Evolutionary conservation across 768 basidiomycete genomes (phyloP), one percentile per base, ranked within the genome.

Genomic region (Naganishia vishniacii): DNA sequence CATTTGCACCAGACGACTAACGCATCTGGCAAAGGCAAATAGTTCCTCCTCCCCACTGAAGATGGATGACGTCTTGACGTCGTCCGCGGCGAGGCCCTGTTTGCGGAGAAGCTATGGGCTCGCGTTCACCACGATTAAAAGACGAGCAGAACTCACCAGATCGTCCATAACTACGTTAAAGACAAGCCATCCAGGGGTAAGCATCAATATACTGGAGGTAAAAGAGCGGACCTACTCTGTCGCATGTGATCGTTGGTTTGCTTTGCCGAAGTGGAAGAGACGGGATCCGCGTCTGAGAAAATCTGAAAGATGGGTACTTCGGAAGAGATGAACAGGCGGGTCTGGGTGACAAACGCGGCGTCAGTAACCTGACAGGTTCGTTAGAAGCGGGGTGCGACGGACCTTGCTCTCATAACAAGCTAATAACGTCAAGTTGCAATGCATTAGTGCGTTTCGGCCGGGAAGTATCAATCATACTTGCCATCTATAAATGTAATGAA

Each of bases 401-500:
- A 86, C 87, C 82, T 87, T 89, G 81, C 85, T 91, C 75, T 94
- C 91, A 71, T 94, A 94, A 72, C 91, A 93, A 25, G 91, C 89
- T 88, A 49, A 46, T 60, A 62, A 32, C 46, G 68, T n/a, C 3
- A 18, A 31, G 41, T 37, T 53, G 25, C 8, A 47, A n/a, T 29
- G 11, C 51, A 28, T 41, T n/a, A 40, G 45, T 45, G 32, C 12
- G 15, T 44, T 20, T 26, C 23, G 59, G 46, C 34, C 32, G 51
- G 32, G 42, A 32, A 28, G 51, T 61, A n/a, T 46, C 56, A 37
- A 53, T 31, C 41, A 53, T 58, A 81, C 83, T 66, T 59, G 84
- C 88, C 88, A 80, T 99, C 95, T 70, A 99, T 87, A 75, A 98
- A 97, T 0, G 93, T 93, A 73, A 99, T 99, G 75, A 99, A 98